These are phyloP conservation scores for Hyphopichia burtonii DNA, from an alignment of 1,139 yeast genomes.

Conservation along the genomic window DNA sequence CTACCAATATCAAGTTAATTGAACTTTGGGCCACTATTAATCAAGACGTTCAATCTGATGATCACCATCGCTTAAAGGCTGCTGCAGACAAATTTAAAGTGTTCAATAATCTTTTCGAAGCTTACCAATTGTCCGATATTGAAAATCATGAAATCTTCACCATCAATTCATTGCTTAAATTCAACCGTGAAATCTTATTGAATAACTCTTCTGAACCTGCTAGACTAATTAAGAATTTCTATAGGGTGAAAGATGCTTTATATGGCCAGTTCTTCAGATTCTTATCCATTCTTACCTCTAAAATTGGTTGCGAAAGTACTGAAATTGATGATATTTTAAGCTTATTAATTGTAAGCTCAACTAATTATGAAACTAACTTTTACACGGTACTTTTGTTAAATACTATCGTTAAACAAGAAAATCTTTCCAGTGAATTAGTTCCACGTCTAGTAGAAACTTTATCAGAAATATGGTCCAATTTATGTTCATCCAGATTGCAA, in stretches of 20 bases:
- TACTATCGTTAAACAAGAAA: conserved; percentile 6
- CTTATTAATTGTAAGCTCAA: conserved; percentile 19
- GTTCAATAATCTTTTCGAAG: conserved; percentile 23
- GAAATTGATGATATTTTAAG: conserved; percentile 9
- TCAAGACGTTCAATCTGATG: conserved; percentile 24
- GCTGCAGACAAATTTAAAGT: conserved; percentile 33
- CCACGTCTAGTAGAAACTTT: conserved; percentile 29
- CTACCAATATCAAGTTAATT: conserved; percentile 7
- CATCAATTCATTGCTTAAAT: conserved; percentile 11
- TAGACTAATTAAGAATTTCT: conserved; percentile 32
- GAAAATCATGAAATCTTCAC: conserved; percentile 6
- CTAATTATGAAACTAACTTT: conserved; percentile 24
- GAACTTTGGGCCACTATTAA: conserved; percentile 19
- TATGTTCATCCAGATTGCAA: conserved; percentile 62
- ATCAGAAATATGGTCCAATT: conserved; percentile 53
- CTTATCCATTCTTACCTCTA: conserved; percentile 10
- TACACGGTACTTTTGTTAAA: conserved; percentile 21
- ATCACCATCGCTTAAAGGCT: conserved; percentile 23
- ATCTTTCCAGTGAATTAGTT: conserved; percentile 4
- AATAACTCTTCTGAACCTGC: conserved; percentile 21
- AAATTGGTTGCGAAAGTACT: conserved; percentile 8
- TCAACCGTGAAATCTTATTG: conserved; percentile 18
- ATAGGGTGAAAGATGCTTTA: conserved; percentile 43
- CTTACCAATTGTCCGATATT: not conserved
- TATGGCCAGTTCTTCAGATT: conserved; percentile 32